A percentile compares a stretch with the other conserved stretches of the same genome.
phyloP scores from a whole-genome alignment of 2,329 filamentous ascomycete species.

The Pestalotiopsis sp. region DNA sequence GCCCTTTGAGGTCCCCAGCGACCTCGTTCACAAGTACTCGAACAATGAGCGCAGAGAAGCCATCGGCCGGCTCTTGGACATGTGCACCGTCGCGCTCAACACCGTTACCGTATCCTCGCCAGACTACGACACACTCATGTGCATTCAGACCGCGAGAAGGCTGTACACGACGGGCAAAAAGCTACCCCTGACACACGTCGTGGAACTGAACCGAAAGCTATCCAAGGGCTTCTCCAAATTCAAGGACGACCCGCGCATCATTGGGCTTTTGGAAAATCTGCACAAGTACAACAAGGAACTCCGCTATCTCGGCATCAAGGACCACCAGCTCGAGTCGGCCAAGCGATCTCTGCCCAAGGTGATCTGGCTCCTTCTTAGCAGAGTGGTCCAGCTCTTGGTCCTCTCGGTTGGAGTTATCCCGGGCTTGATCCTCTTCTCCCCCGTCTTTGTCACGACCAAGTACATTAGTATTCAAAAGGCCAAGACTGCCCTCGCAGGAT shows the following conservation, averaged over 20 bases:
- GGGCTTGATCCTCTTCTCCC: slow-evolving; percentile 83
- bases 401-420: slow-evolving; percentile 83
- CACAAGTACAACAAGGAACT: slow-evolving; percentile 86
- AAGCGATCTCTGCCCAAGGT: slow-evolving; percentile 79
- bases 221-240: slow-evolving; percentile 91
- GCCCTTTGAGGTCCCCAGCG: slow-evolving; percentile 80
- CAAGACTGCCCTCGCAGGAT: slow-evolving; percentile 80
- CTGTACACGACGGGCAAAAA: slow-evolving; percentile 96
- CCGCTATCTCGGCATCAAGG: slow-evolving; percentile 81
- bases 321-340: slow-evolving; percentile 93
- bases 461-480: slow-evolving; percentile 82
- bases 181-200: slow-evolving; percentile 85
- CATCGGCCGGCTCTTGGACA: slow-evolving; percentile 82
- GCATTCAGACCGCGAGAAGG: slow-evolving; percentile 90
- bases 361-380: slow-evolving; percentile 76
- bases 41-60: slow-evolving; percentile 83
- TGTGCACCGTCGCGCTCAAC: slow-evolving; percentile 80
- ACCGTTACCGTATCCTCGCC: slow-evolving; percentile 90
- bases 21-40: slow-evolving; percentile 85
- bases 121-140: slow-evolving; percentile 95
- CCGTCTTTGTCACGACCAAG: slow-evolving; percentile 84
- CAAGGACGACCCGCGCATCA: slow-evolving; percentile 86
- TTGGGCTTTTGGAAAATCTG: slow-evolving; percentile 73
- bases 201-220: slow-evolving; percentile 90
- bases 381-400: slow-evolving; percentile 74